Conservation (phyloP, 1,284 basidiomycete genomes). For the Cryptococcus maquisensis region DNA sequence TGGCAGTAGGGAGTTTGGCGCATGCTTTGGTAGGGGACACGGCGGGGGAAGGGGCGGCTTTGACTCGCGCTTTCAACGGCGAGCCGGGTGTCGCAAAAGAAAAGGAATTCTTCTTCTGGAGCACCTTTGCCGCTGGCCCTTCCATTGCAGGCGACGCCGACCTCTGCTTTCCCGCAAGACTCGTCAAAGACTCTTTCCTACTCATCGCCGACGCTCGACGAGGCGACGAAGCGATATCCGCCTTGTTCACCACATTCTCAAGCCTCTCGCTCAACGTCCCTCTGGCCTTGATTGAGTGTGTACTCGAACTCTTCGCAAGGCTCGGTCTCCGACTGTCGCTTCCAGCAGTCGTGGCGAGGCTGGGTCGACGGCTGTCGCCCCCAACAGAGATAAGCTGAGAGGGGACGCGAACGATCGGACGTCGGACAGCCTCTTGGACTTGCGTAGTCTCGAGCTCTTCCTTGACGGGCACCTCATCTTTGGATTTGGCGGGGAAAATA, state of each 20-base stretch:
- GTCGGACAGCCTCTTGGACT: too few relatives aligned
- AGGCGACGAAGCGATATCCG: not conserved
- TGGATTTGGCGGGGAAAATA: too few relatives aligned
- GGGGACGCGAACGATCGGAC: not conserved
- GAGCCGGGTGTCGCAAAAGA: constrained; percentile 28
- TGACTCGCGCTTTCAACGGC: constrained; percentile 17
- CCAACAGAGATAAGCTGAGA: not conserved
- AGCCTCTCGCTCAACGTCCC: not conserved
- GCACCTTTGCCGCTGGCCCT: not conserved
- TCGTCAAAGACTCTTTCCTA: not conserved
- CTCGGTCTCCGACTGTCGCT: too few relatives aligned
- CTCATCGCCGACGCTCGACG: not conserved
- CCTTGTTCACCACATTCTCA: not conserved
- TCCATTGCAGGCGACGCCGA: not conserved
- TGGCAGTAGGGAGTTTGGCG: not conserved
- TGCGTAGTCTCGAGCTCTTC: too few relatives aligned
- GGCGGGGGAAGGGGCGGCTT: constrained; percentile 2
- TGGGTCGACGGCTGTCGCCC: too few relatives aligned
- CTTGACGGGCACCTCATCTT: too few relatives aligned
- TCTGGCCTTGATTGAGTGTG: not conserved
- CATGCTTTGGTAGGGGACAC: not conserved
- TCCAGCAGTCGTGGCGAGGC: too few relatives aligned
- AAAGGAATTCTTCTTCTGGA: constrained; percentile 28
- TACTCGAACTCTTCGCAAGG: not conserved
- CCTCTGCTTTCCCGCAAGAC: not conserved